Percentiles rank a stretch among this genome's conserved stretches.
Evolutionary conservation across 1,284 basidiomycete genomes (phyloP).

Genomic region (Tilletia indica): DNA sequence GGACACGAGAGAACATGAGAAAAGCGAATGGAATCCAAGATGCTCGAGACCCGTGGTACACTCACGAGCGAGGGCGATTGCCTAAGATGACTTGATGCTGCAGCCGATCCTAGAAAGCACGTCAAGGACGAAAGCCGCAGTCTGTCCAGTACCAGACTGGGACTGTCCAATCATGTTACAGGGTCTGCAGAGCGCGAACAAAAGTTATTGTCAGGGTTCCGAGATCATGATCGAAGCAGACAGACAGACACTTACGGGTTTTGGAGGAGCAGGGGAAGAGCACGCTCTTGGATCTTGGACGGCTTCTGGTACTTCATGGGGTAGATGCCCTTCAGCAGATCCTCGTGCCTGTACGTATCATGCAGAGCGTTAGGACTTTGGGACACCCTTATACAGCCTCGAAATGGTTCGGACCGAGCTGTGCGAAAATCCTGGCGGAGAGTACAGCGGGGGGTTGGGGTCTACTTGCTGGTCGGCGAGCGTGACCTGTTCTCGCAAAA

Average conservation of each 20-base stretch:
- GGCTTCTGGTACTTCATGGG: slow-evolving; percentile 95
- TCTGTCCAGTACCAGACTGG: slow-evolving; percentile 98
- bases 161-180: slow-evolving; percentile 99
- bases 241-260: slow-evolving; percentile 70
- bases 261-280: slow-evolving; percentile 82
- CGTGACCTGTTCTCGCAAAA: slow-evolving; percentile 70
- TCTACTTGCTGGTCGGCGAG: slow-evolving; percentile 95
- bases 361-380: neutral
- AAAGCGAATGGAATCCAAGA: too few species aligned
- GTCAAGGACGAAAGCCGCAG: slow-evolving; percentile 93
- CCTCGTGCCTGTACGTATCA: slow-evolving; percentile 61
- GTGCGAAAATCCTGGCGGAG: slow-evolving; percentile 91
- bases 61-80: slow-evolving; percentile 47
- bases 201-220: too few species aligned
- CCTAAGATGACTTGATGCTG: slow-evolving; percentile 74
- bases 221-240: neutral
- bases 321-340: slow-evolving; percentile 93
- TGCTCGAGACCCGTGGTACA: neutral
- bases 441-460: slow-evolving; percentile 85
- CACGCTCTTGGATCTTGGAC: slow-evolving; percentile 98
- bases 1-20: too few species aligned
- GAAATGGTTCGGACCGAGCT: slow-evolving; percentile 24
- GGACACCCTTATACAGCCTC: neutral
- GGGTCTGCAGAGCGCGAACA: neutral
- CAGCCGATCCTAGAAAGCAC: slow-evolving; percentile 95